These are phyloP conservation scores for Aspergillus asperescens DNA, from an alignment of 495 filamentous ascomycete species.

Conservation along the genomic window DNA sequence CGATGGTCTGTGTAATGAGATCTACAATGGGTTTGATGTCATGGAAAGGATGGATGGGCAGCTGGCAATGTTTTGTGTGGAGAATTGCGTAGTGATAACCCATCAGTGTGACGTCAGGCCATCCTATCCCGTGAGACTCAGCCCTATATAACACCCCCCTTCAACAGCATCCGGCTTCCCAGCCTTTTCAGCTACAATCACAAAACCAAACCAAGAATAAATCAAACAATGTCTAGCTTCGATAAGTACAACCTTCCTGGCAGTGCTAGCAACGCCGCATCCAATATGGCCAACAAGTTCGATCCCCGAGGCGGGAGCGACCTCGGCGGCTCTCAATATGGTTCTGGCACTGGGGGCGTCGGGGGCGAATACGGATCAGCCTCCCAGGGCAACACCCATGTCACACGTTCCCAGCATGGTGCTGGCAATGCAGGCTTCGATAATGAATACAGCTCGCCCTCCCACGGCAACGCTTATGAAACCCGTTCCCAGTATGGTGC, in stretches of 20 bases:
- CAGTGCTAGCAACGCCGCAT: no score
- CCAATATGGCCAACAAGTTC: constrained; percentile 40
- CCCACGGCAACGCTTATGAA: no score
- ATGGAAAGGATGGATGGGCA: neutral
- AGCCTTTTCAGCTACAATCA: neutral
- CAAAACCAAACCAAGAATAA: neutral
- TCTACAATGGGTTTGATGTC: neutral
- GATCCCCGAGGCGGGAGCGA: constrained; percentile 40
- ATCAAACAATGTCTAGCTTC: neutral
- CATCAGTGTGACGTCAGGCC: constrained; percentile 2
- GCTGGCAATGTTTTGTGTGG: no score
- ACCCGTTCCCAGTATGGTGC: no score
- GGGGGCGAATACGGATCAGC: no score
- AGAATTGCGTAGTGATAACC: constrained; percentile 1
- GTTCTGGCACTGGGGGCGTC: no score
- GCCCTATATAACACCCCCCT: neutral
- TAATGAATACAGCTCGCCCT: no score
- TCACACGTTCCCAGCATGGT: no score
- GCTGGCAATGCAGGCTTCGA: no score
- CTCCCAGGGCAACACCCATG: no score
- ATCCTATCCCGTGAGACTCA: neutral
- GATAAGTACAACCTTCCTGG: no score
- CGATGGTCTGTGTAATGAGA: constrained; percentile 5
- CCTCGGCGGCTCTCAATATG: no score
- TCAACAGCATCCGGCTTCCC: neutral